Conservation (phyloP, 208 protist species). For the Porcisia deanei region DNA sequence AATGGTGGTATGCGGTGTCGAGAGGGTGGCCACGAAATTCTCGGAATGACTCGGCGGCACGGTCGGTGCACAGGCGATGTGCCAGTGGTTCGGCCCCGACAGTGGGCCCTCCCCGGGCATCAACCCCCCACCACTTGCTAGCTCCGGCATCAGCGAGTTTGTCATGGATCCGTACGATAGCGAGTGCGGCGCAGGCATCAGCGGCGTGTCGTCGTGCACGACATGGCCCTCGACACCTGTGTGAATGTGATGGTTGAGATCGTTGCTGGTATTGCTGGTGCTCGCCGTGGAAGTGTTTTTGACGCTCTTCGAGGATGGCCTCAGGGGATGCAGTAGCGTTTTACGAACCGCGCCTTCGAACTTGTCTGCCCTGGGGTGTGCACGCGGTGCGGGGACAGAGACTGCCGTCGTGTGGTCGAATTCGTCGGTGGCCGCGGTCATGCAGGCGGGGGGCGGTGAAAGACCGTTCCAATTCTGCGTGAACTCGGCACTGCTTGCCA, state of each 20-base stretch:
- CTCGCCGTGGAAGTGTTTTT: conserved; percentile 6
- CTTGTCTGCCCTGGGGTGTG: not conserved
- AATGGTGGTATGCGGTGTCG: not conserved
- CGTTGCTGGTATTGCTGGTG: conserved; percentile 7
- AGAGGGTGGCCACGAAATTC: not conserved
- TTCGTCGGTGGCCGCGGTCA: not conserved
- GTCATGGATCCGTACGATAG: conserved; percentile 4
- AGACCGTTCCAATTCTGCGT: conserved; percentile 7
- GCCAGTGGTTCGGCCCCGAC: conserved; percentile 32
- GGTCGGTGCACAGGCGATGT: conserved; percentile 21
- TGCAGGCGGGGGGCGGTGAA: not conserved
- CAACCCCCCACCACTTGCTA: conserved; percentile 5
- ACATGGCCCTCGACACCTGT: not conserved
- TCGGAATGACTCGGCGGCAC: conserved; percentile 32
- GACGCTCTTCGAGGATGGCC: not conserved
- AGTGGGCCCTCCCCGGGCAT: conserved; percentile 11
- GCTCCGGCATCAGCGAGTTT: conserved; percentile 1
- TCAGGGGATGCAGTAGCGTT: conserved; percentile 24
- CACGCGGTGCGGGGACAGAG: not conserved
- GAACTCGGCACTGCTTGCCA: not conserved
- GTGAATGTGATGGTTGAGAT: conserved; percentile 4
- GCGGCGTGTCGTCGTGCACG: conserved; percentile 2
- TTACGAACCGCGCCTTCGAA: not conserved
- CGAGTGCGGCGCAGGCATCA: conserved; percentile 1
- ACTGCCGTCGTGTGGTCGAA: not conserved